Percentiles rank a stretch among this genome's conserved stretches.
Evolutionary conservation across 2,329 filamentous ascomycete genomes (phyloP).

Genomic region (Ascocoryne sarcoides): DNA sequence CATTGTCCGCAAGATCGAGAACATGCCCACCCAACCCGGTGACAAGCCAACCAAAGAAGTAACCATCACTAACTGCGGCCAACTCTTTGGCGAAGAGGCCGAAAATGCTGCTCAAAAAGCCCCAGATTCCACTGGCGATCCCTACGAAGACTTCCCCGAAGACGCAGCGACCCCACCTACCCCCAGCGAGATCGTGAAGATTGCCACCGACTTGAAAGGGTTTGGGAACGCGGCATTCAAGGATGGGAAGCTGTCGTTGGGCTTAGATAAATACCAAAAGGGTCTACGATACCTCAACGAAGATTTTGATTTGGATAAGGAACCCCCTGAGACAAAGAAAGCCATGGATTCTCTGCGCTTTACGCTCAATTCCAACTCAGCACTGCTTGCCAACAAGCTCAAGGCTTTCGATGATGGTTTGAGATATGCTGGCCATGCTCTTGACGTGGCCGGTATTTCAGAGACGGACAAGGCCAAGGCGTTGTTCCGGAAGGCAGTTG

Average conservation of each 20-base stretch:
- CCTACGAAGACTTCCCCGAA: conserved; percentile 92
- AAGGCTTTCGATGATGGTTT: conserved; percentile 61
- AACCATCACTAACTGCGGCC: conserved; percentile 73
- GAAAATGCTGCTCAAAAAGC: conserved; percentile 54
- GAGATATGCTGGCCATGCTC: conserved; percentile 61
- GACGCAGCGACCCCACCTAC: conserved; percentile 56
- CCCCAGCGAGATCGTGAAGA: conserved; percentile 63
- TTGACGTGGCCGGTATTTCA: conserved; percentile 55
- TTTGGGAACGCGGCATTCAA: conserved; percentile 94
- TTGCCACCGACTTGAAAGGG: conserved; percentile 78
- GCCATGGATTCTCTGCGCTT: conserved; percentile 70
- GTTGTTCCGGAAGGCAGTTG: conserved; percentile 71
- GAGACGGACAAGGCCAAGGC: conserved; percentile 84
- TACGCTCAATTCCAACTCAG: conserved; percentile 79
- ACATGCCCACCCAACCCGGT: conserved; percentile 59
- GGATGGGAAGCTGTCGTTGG: conserved; percentile 56
- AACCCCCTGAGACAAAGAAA: conserved; percentile 56
- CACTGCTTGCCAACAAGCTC: conserved; percentile 78
- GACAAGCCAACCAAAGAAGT: conserved; percentile 74
- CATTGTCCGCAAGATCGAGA: conserved; percentile 82
- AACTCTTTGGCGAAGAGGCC: conserved; percentile 66
- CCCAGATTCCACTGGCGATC: conserved; percentile 76
- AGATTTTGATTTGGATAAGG: conserved; percentile 65
- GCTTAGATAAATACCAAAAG: conserved; percentile 90
- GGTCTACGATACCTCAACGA: conserved; percentile 82